Base-by-base conservation (phyloP, 202 grass and related monocot genomes). In the Eragrostis tef region DNA sequence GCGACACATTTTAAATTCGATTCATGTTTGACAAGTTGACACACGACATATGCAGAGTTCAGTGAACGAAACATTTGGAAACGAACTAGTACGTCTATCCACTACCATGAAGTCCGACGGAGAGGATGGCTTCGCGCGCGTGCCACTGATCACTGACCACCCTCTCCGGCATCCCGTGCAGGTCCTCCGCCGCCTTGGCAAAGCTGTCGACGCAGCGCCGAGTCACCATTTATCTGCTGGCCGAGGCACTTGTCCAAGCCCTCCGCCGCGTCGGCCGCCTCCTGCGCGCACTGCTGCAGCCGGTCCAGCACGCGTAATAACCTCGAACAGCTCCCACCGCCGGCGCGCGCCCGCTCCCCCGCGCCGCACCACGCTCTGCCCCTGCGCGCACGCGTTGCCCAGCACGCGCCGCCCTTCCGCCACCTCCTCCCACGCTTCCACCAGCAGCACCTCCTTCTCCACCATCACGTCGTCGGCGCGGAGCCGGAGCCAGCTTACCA, bases 231-330 rank as follows among this genome's bases (percentile, higher is more conserved):
- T 6, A 70, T 83, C 29, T 65, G 29, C 4, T 0, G 1, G 6
- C 6, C 6, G 26, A 20, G 34, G 57, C 25, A 63, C 7, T 5
- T 45, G 2, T 0, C 1, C 56, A 42, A 50, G 17, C 26, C 20
- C 57, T 0, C 44, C 13, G 1, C 13, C 50, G 24, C 0, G 29
- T 31, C 29, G 42, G 42, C 14, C 22, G 1, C 4, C 5, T 14
- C n/a, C 49, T 57, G 62, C 67, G 56, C 79, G 68, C 79, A 51
- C 17, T 29, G 31, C 60, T 83, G 81, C 21, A 83, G 60, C 29
- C 47, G 60, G 59, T 67, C 71, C 6, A 83, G 70, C 58, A 70
- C 41, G 7, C 20, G 44, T 43, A 0, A n/a, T n/a, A n/a, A n/a
- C n/a, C 27, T 66, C 47, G 58, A 83, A 74, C 3, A 83, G 22